Evolutionary conservation across 2,329 filamentous ascomycete genomes (phyloP), one percentile per base, ranked within the genome.

Genomic region (Sphaerulina vaccinii): DNA sequence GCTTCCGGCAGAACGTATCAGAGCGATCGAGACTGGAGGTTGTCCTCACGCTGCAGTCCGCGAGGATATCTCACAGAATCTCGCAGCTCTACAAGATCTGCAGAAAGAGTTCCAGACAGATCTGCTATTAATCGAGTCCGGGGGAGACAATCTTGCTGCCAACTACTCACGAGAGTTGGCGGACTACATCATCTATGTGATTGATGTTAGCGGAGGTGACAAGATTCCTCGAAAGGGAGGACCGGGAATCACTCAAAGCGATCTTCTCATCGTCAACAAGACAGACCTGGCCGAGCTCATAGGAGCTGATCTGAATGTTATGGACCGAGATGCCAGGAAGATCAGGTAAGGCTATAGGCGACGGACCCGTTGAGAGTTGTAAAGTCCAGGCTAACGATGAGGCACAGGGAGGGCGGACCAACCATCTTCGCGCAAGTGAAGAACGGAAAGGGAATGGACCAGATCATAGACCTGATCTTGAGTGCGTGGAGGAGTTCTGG

Each of bases 351-450:
- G 18, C 22, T 1, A 13, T 11, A 36, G 18, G 16, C 2, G 9
- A 11, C 8, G 11, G 15, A 36, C 22, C n/a, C 27, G 27, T 32
- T 13, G 24, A 5, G 10, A 5, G 10, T 32, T 10, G 27, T 13
- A 32, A 9, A 32, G 27, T 21, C 1, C 10, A 38, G 16, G 11
- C 35, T 50, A 27, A 49, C 47, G 6, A n/a, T 37, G 19, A 5
- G 15, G 16, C 11, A 23, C 54, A 81, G 93, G 45, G 92, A 97
- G 72, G 92, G 90, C 2, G 93, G 93, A 0, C 93, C 93, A 4
- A 96, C 92, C 0, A 88, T 99, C 3, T 96, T 97, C 68, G 92
- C 91, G 0, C 90, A 95, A 75, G 91, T 99, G n/a, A 99, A 97
- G 82, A 86, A 90, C 72, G 84, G 85, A 1, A 86, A 90, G 55